Evolutionary conservation across 495 filamentous ascomycete genomes (phyloP).

Genomic region (Penicillium canescens): DNA sequence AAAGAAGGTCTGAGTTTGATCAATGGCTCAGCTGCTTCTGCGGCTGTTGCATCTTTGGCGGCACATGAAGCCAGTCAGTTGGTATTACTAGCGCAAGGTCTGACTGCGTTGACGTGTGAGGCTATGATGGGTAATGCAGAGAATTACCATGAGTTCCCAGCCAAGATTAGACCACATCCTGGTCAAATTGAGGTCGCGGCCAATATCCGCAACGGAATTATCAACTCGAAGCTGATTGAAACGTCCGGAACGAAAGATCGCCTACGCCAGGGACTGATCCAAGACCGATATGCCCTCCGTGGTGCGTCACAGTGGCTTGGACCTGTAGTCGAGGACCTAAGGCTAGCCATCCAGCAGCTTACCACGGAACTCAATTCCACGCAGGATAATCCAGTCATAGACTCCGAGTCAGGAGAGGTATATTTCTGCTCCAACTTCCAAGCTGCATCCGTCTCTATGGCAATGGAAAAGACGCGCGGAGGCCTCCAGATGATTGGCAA

Average conservation of each 20-base stretch:
- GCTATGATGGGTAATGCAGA: constrained; percentile 49
- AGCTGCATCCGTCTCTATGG: constrained; percentile 55
- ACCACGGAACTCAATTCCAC: constrained; percentile 59
- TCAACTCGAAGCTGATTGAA: constrained; percentile 24
- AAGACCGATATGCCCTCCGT: constrained; percentile 62
- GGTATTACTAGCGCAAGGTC: constrained; percentile 54
- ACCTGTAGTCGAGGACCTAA: constrained; percentile 60
- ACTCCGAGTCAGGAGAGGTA: constrained; percentile 32
- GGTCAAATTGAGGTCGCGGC: constrained; percentile 57
- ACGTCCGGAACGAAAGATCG: constrained; percentile 16
- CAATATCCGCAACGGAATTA: constrained; percentile 54
- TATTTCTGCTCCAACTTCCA: constrained; percentile 67
- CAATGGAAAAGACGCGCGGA: constrained; percentile 61
- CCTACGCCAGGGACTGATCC: constrained; percentile 39
- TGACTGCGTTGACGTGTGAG: constrained; percentile 43
- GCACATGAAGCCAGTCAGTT: constrained; percentile 55
- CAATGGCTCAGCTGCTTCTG: constrained; percentile 63
- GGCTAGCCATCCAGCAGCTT: constrained; percentile 54
- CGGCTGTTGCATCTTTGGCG: constrained; percentile 50
- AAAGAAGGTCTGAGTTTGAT: constrained; percentile 66
- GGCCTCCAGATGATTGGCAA: constrained; percentile 58
- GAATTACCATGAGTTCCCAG: constrained; percentile 61
- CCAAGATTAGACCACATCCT: constrained; percentile 53
- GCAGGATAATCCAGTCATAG: constrained; percentile 61
- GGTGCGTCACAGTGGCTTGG: constrained; percentile 67